phyloP scores from a whole-genome alignment of 192 early-diverging fungal genomes.

The Entomortierella parvispora region DNA sequence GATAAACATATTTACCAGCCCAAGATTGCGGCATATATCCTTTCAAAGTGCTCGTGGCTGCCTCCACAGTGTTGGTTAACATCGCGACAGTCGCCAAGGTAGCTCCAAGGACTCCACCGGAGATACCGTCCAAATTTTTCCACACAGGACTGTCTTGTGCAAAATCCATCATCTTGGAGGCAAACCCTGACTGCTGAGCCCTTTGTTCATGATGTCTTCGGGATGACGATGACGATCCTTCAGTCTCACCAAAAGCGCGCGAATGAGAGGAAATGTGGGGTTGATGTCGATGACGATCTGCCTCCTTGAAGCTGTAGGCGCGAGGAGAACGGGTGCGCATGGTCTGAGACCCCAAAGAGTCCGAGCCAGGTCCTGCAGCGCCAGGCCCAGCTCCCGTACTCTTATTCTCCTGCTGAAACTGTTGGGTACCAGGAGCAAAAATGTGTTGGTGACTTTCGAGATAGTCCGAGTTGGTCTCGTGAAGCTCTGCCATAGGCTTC shows the following conservation, averaged over 20 bases:
- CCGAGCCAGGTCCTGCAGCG: constrained; percentile 11
- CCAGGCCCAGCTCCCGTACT: background rate
- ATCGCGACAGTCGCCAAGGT: constrained; percentile 12
- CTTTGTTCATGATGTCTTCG: background rate
- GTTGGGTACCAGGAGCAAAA: no score
- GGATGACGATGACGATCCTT: background rate
- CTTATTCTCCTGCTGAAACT: background rate
- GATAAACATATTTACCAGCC: constrained; percentile 1
- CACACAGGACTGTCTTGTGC: constrained; percentile 3
- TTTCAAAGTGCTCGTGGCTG: constrained; percentile 4
- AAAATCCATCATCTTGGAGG: constrained; percentile 29
- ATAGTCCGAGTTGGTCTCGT: background rate
- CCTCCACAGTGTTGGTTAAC: constrained; percentile 7
- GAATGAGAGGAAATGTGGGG: constrained; percentile 9
- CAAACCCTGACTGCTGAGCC: background rate
- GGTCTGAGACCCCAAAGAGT: background rate
- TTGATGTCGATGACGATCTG: constrained; percentile 38
- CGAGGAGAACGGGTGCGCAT: constrained; percentile 7
- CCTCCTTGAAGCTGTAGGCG: constrained; percentile 18
- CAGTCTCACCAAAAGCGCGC: background rate
- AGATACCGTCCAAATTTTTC: constrained; percentile 31
- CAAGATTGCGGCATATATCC: constrained; percentile 1
- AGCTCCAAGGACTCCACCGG: constrained; percentile 24
- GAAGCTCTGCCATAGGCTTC: background rate
- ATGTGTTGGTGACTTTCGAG: background rate